Base-by-base conservation (phyloP, 345 rosid species). In the Noccaea caerulescens region DNA sequence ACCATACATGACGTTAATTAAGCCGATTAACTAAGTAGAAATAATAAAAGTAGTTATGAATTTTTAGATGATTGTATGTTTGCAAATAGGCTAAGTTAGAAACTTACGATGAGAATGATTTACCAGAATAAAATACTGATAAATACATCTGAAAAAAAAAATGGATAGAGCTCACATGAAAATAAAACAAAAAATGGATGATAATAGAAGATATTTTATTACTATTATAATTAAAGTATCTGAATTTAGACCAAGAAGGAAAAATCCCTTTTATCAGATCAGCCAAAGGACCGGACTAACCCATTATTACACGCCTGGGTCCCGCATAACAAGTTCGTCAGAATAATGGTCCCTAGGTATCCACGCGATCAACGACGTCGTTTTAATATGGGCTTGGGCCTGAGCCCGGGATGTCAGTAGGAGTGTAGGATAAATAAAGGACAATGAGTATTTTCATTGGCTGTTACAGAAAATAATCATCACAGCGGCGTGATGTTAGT, bases 1-100 rank as follows among this genome's bases (percentile, higher is more conserved):
- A 57, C 72, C 72, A 58, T 65, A 38, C 58, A 18, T 8, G 65
- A 58, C 45, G 45, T 54, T 20, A 18, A 42, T 61, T 53, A n/a
- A 72, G 4, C 30, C 6, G 13, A 45, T 72, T 63, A 45, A 45
- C 37, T 41, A 41, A 61, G 52, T 20, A n/a, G 11, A 61, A 51
- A 54, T 46, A 45, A 33, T 41, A 59, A 5, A 71, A 55, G 16
- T 71, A n/a, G 23, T 53, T 27, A 10, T 36, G 8, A 12, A 8
- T 47, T 10, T 37, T 37, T 49, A 50, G 58, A 42, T 71, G 8
- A 30, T 59, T 59, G 2, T 37, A 43, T 63, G 56, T 62, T 52
- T 42, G 5, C 42, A 61, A 20, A 18, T 18, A 16, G 41, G 51
- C 14, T 27, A 10, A 38, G 33, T 30, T 49, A 2, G 0, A 7